These are phyloP conservation scores for Clarireedia paspali DNA, from an alignment of 2,329 filamentous ascomycete species.

Conservation along the genomic window DNA sequence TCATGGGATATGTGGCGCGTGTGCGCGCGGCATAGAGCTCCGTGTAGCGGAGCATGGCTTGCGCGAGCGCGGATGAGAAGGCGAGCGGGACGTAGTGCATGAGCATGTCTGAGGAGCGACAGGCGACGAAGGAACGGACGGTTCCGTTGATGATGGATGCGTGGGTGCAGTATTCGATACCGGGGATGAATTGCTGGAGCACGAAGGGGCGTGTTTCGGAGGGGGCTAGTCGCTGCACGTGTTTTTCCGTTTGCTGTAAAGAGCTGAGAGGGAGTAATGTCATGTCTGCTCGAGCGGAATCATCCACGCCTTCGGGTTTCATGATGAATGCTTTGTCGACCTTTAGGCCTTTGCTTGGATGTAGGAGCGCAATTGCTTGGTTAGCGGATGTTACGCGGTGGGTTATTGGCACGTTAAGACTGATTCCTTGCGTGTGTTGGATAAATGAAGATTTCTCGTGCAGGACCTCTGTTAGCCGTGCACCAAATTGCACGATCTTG, in stretches of 20 bases:
- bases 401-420: constrained; percentile 46
- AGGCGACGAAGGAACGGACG: constrained; percentile 60
- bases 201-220: constrained; percentile 45
- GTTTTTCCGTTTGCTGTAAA: constrained; percentile 42
- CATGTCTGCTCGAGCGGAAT: constrained; percentile 52
- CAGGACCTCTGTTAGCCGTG: constrained; percentile 46
- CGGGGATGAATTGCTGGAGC: constrained; percentile 57
- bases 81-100: constrained; percentile 58
- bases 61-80: constrained; percentile 42
- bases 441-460: constrained; percentile 58
- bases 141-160: constrained; percentile 57
- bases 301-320: constrained; percentile 24
- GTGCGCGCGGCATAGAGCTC: constrained; percentile 39
- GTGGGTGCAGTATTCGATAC: constrained; percentile 65
- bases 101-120: constrained; percentile 45
- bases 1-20: constrained; percentile 35
- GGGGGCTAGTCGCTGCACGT: constrained; percentile 42
- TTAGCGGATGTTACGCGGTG: constrained; percentile 44
- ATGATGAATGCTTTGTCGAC: constrained; percentile 2
- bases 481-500: constrained; percentile 55
- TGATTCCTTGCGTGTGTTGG: constrained; percentile 44
- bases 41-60: constrained; percentile 59
- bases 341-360: constrained; percentile 22
- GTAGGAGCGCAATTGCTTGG: constrained; percentile 46
- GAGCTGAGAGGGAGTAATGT: constrained; percentile 53